Conservation (phyloP, 2,329 filamentous ascomycete species). For the Hypoxylon sp. region DNA sequence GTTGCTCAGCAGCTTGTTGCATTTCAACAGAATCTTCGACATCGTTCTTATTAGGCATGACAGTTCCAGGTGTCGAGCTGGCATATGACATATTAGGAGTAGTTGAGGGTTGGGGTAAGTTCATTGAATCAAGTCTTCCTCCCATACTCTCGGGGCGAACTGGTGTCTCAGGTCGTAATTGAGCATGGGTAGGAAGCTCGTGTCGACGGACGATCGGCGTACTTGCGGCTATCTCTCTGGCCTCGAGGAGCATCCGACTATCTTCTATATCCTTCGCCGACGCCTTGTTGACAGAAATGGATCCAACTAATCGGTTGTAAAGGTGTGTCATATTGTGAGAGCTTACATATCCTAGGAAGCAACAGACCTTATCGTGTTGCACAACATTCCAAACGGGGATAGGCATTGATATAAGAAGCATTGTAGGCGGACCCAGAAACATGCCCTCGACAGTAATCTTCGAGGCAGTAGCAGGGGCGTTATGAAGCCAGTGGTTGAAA, state of each 20-base stretch:
- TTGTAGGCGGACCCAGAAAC: slow-evolving; percentile 76
- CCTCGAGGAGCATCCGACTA: slow-evolving; percentile 69
- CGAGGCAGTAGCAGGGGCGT: slow-evolving; percentile 68
- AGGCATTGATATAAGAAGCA: slow-evolving; percentile 77
- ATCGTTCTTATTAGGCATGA: slow-evolving; percentile 60
- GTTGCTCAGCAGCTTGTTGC: slow-evolving; percentile 76
- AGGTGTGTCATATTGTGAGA: slow-evolving; percentile 77
- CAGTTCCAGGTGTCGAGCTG: slow-evolving; percentile 50
- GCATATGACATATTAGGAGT: slow-evolving; percentile 46
- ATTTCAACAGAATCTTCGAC: slow-evolving; percentile 77
- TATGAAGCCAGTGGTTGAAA: slow-evolving; percentile 76
- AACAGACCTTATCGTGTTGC: slow-evolving; percentile 76
- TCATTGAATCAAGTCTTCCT: slow-evolving; percentile 48
- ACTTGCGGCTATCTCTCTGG: slow-evolving; percentile 62
- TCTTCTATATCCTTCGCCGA: slow-evolving; percentile 70
- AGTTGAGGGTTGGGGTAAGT: slow-evolving; percentile 47
- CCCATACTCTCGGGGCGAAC: slow-evolving; percentile 48
- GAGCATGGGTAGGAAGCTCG: slow-evolving; percentile 45
- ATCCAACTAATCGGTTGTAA: slow-evolving; percentile 71
- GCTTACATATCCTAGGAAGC: slow-evolving; percentile 74
- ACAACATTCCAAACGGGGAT: slow-evolving; percentile 74
- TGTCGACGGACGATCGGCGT: slow-evolving; percentile 54
- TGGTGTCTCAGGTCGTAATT: slow-evolving; percentile 53
- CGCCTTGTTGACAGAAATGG: slow-evolving; percentile 60
- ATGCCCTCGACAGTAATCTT: slow-evolving; percentile 76